Evolutionary conservation across 2,329 filamentous ascomycete species (phyloP).

Genomic region (Daldinia sp.): DNA sequence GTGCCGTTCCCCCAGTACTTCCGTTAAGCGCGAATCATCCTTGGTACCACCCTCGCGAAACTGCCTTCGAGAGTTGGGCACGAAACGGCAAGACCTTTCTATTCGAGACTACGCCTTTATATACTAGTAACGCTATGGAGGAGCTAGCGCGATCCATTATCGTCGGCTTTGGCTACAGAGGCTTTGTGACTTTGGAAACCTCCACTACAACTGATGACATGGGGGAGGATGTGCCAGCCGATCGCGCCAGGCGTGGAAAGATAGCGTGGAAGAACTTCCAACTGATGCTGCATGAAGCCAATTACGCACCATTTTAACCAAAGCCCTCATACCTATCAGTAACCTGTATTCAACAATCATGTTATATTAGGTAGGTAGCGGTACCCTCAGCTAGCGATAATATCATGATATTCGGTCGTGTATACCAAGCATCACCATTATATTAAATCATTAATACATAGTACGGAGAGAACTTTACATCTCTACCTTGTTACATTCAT

Average conservation of each 20-base stretch:
- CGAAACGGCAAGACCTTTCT: neutral
- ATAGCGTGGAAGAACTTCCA: neutral
- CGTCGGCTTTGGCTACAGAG: neutral
- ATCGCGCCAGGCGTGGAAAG: neutral
- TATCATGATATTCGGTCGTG: neutral
- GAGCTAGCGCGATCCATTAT: neutral
- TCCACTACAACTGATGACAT: neutral
- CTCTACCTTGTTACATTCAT: constrained; percentile 7
- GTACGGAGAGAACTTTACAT: neutral
- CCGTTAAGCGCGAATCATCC: neutral
- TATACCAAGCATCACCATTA: neutral
- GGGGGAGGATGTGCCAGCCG: neutral
- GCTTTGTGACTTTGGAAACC: neutral
- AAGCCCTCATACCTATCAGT: neutral
- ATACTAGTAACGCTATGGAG: neutral
- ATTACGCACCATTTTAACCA: neutral
- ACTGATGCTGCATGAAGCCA: neutral
- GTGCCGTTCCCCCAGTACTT: neutral
- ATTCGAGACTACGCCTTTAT: neutral
- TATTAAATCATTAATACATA: neutral
- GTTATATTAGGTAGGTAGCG: neutral
- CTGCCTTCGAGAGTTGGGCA: neutral
- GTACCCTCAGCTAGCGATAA: neutral
- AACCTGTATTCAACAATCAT: neutral
- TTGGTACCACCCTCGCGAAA: neutral